Conservation (phyloP, 2,329 filamentous ascomycete genomes). For the Ophiocordyceps sinensis region DNA sequence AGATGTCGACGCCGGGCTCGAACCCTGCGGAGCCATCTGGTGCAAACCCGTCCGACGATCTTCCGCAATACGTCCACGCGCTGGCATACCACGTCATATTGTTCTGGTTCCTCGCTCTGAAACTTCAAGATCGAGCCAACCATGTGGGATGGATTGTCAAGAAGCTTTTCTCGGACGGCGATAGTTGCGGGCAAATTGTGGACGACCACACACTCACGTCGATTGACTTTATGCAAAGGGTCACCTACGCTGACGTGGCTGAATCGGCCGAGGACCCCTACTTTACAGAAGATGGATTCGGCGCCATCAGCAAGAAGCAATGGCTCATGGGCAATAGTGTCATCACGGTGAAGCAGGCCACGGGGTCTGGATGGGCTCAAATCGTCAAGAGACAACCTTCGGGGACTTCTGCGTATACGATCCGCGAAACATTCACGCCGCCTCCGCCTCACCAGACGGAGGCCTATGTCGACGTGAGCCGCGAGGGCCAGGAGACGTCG, state of each 20-base stretch:
- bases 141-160: conserved; percentile 85
- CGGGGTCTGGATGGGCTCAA: conserved; percentile 50
- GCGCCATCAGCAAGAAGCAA: conserved; percentile 49
- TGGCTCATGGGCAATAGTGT: conserved; percentile 65
- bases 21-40: conserved; percentile 8
- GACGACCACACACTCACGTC: conserved; percentile 92
- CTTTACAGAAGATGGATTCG: conserved; percentile 52
- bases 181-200: conserved; percentile 52
- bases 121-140: conserved; percentile 66
- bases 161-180: conserved; percentile 66
- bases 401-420: conserved; percentile 44
- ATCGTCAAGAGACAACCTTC: conserved; percentile 59
- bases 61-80: conserved; percentile 87
- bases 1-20: conserved; percentile 18
- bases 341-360: conserved; percentile 59
- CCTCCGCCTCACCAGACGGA: conserved; percentile 42
- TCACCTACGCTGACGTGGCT: conserved; percentile 72
- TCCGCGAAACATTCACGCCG: conserved; percentile 44
- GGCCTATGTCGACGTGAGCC: conserved; percentile 30
- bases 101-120: conserved; percentile 91
- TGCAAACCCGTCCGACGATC: conserved; percentile 43
- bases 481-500: conserved; percentile 37
- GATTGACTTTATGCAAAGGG: conserved; percentile 86
- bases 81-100: conserved; percentile 90
- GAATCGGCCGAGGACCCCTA: conserved; percentile 53